phyloP scores from a whole-genome alignment of 73 alveolate genomes.

The Paramecium pentaurelia region DNA sequence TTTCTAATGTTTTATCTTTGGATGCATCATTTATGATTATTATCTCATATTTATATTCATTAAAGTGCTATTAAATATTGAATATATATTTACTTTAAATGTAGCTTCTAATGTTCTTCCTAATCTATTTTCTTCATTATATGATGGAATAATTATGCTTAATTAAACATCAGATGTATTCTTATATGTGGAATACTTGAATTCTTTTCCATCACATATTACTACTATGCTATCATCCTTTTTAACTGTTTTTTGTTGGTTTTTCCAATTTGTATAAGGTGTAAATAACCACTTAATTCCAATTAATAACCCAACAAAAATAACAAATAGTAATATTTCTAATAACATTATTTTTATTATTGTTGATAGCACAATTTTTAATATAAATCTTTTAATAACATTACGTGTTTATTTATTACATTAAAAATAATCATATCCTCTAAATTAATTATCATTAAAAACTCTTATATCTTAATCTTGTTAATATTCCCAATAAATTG shows the following conservation, averaged over 20 bases:
- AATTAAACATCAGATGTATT: slow-evolving; percentile 55
- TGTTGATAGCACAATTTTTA: neutral
- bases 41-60: slow-evolving; percentile 68
- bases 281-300: slow-evolving; percentile 38
- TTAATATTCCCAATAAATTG: too few species aligned
- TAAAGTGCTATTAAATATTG: slow-evolving; percentile 2
- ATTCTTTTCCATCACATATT: neutral
- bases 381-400: neutral
- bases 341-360: neutral
- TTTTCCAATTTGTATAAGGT: slow-evolving; percentile 61
- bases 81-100: slow-evolving; percentile 45
- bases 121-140: slow-evolving; percentile 83
- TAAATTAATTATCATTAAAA: too few species aligned
- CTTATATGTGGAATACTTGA: neutral
- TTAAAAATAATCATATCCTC: neutral
- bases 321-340: neutral
- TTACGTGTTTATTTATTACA: neutral
- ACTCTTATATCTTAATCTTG: neutral
- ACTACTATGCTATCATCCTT: slow-evolving; percentile 12
- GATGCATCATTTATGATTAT: slow-evolving; percentile 90
- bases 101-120: slow-evolving; percentile 75
- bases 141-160: slow-evolving; percentile 86
- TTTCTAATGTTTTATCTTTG: slow-evolving; percentile 78
- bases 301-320: neutral
- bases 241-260: slow-evolving; percentile 21